Evolutionary conservation across 805 yeast genomes (phyloP), one percentile per base, ranked within the genome.

Genomic region (Saturnispora serradocipensis): DNA sequence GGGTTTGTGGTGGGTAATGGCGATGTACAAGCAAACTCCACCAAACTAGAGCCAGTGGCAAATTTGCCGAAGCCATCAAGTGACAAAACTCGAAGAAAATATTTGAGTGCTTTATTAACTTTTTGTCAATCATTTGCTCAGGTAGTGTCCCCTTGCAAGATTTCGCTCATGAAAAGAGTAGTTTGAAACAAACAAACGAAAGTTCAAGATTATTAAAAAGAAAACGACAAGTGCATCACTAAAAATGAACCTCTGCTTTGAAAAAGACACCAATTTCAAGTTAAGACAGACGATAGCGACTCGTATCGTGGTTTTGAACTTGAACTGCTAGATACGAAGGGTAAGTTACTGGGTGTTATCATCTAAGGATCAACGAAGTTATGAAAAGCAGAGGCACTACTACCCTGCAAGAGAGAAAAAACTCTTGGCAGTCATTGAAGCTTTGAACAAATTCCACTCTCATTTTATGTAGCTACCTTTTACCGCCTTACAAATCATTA

Each of bases 201-300:
- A n/a, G 10, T 36, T 36, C 8, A 9, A 9, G 7, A 20, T 6
- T 15, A 11, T 36, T 6, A 36, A 36, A 36, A n/a, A 7, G 18
- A 36, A 36, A n/a, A 36, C n/a, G 40, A n/a, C 18, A 6, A 9
- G 7, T n/a, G 40, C 40, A 36, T 20, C 7, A n/a, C 3, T 36
- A 20, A 6, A 15, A 9, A 9, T 36, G 11, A 16, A 9, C 6
- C 40, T 20, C 22, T 25, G 27, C 27, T 36, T 15, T 6, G 1
- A 36, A 15, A 9, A 36, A n/a, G 40, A 36, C 5, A n/a, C 5
- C n/a, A 36, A 11, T 36, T 36, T 36, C 18, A 5, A 15, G 11
- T 36, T 8, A 36, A 20, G 10, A 50, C 49, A 5, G 49, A 51
- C 22, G 53, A 48, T 16, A n/a, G 53, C 43, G 53, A 30, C 13